A percentile compares a stretch with the other conserved stretches of the same genome.
phyloP scores from a whole-genome alignment of 306 rosid species.

The Trifolium pratense region DNA sequence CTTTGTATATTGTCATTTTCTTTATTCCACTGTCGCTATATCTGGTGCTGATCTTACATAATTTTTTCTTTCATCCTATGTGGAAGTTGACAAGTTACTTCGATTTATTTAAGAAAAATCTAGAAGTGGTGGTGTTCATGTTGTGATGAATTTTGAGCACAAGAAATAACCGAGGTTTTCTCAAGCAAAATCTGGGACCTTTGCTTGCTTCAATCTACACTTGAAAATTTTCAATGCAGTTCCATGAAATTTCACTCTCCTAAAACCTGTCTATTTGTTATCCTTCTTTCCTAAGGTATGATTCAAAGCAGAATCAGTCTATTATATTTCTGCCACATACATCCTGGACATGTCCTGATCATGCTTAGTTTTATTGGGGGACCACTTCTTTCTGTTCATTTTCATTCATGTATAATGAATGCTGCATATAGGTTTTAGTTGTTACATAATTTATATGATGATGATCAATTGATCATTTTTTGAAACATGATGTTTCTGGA shows the following conservation, averaged over 20 bases:
- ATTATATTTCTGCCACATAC: too few relatives aligned
- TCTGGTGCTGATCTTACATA: too few relatives aligned
- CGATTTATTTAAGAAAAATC: too few relatives aligned
- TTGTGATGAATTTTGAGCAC: too few relatives aligned
- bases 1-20: too few relatives aligned
- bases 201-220: neutral
- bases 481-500: neutral
- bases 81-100: too few relatives aligned
- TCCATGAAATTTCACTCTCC: neutral
- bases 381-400: neutral
- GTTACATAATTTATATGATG: too few relatives aligned
- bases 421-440: neutral
- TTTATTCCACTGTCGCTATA: too few relatives aligned
- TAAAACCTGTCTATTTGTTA: neutral
- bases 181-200: neutral
- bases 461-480: neutral
- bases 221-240: too few relatives aligned
- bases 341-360: neutral
- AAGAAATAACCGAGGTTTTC: neutral
- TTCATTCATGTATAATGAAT: neutral
- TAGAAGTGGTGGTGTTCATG: too few relatives aligned
- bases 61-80: too few relatives aligned
- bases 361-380: neutral
- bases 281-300: neutral
- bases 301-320: neutral